Conservation (phyloP, 305 asterid genomes). For the Nicotiana rustica region DNA sequence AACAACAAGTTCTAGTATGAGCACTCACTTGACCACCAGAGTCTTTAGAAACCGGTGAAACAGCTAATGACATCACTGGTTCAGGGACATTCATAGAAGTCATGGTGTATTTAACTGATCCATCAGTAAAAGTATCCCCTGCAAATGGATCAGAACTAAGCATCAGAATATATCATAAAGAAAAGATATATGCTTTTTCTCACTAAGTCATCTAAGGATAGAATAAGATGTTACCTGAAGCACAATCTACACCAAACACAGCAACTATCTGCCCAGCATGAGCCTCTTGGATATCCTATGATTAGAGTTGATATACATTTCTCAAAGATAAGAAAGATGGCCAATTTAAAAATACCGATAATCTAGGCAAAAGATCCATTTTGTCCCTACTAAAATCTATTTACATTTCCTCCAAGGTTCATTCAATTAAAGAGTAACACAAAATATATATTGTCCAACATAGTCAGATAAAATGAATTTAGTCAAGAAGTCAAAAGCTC, state of each 20-base stretch:
- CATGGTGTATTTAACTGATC: slow-evolving; percentile 95
- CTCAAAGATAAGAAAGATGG: slow-evolving; percentile 6
- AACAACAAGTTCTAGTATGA: slow-evolving; percentile 13
- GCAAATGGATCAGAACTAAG: slow-evolving; percentile 38
- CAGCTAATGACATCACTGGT: slow-evolving; percentile 99
- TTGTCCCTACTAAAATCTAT: slow-evolving; percentile 2
- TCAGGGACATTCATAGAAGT: slow-evolving; percentile 99
- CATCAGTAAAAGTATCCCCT: slow-evolving; percentile 99
- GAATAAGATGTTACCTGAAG: slow-evolving; percentile 69
- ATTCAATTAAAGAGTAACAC: slow-evolving; percentile 18
- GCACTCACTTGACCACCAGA: slow-evolving; percentile 93
- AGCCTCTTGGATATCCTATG: slow-evolving; percentile 96
- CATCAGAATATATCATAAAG: slow-evolving; percentile 18
- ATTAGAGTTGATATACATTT: slow-evolving; percentile 27
- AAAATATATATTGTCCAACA: not conserved
- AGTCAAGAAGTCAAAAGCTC: not conserved
- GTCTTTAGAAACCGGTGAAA: slow-evolving; percentile 94
- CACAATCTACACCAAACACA: slow-evolving; percentile 98
- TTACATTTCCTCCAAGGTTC: not conserved
- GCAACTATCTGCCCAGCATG: slow-evolving; percentile 99
- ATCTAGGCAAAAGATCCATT: not conserved
- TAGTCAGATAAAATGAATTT: slow-evolving; percentile 8
- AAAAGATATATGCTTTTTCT: not conserved
- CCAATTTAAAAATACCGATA: not conserved
- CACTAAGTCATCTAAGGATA: not conserved